phyloP scores from a whole-genome alignment of 345 rosid species.

The Citrus medica region DNA sequence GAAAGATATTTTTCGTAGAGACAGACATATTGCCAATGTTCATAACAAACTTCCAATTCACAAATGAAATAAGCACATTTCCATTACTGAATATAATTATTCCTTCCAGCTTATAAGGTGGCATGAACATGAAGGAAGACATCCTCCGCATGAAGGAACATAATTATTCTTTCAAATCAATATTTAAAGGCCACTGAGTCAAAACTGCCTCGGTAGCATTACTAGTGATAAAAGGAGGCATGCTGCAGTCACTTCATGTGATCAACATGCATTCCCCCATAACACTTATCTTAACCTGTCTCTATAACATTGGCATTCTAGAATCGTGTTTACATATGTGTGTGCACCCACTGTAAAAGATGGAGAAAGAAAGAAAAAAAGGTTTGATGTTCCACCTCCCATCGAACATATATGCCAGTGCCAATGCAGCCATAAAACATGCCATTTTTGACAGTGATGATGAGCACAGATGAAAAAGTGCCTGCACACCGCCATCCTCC shows the following conservation, averaged over 20 bases:
- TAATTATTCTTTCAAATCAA: not conserved
- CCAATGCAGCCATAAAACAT: constrained; percentile 45
- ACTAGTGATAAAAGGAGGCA: not conserved
- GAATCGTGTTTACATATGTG: not conserved
- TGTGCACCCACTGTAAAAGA: not conserved
- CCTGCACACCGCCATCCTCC: constrained; percentile 38
- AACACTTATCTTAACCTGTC: not conserved
- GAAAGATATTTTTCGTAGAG: not conserved
- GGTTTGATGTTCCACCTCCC: constrained; percentile 23
- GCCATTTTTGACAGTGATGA: constrained; percentile 44
- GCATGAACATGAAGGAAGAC: not conserved
- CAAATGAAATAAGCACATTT: not conserved
- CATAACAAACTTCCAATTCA: not conserved
- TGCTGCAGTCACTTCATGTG: not conserved
- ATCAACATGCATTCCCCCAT: not conserved
- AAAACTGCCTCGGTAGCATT: not conserved
- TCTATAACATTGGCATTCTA: not conserved
- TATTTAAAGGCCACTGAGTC: not conserved
- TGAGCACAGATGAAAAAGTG: constrained; percentile 38
- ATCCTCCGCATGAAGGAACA: not conserved
- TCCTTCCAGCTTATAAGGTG: not conserved
- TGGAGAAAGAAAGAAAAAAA: not conserved
- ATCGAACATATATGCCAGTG: constrained; percentile 39
- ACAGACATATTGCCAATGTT: no score
- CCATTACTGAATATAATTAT: not conserved